phyloP scores from a whole-genome alignment of 2,329 filamentous ascomycete genomes.

The Beauveria caledonica region DNA sequence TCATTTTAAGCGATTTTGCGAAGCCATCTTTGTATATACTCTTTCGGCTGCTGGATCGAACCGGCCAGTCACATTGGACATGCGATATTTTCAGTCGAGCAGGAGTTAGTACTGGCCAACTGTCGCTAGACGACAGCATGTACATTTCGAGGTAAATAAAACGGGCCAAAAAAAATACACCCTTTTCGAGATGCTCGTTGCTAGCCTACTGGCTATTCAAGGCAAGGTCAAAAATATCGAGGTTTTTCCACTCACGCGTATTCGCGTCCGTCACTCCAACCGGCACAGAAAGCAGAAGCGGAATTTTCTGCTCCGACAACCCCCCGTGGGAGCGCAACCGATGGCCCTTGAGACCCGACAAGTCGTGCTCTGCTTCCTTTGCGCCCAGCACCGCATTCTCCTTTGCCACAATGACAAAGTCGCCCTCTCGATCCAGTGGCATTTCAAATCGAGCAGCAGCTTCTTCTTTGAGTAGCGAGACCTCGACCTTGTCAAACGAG shows the following conservation, averaged over 20 bases:
- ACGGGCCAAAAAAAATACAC: not conserved
- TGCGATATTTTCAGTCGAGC: too few relatives aligned
- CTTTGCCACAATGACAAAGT: constrained; percentile 31
- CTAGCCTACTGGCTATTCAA: constrained; percentile 20
- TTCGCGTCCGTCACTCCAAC: constrained; percentile 11
- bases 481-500: constrained; percentile 25
- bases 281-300: constrained; percentile 26
- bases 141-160: not conserved
- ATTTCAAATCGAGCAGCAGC: constrained; percentile 28
- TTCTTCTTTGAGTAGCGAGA: constrained; percentile 22
- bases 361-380: constrained; percentile 26
- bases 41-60: not conserved
- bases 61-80: not conserved
- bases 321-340: constrained; percentile 33
- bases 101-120: too few relatives aligned
- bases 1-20: not conserved
- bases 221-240: constrained; percentile 29
- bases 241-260: constrained; percentile 26
- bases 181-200: not conserved
- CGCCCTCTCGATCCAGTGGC: constrained; percentile 31
- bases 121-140: not conserved
- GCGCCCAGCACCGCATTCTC: constrained; percentile 29
- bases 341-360: constrained; percentile 24
- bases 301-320: constrained; percentile 30
- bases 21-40: not conserved